phyloP scores from a whole-genome alignment of 495 filamentous ascomycete genomes.

The Venustampulla echinocandica region DNA sequence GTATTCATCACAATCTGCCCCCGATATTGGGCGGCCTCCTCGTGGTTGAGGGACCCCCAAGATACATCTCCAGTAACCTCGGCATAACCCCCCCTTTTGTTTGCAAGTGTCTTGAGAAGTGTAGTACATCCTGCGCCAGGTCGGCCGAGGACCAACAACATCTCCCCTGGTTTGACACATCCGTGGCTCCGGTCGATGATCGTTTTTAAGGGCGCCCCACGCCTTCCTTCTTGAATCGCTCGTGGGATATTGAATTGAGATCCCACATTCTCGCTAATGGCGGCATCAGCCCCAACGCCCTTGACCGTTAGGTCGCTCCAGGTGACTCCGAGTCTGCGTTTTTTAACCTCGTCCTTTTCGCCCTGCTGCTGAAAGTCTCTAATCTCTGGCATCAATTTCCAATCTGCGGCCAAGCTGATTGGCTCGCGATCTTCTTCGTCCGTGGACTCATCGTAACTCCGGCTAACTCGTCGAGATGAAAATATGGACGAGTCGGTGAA shows the following conservation, averaged over 20 bases:
- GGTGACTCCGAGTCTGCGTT: conserved; percentile 46
- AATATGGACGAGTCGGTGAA: conserved; percentile 8
- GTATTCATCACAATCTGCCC: conserved; percentile 83
- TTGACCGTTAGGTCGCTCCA: conserved; percentile 58
- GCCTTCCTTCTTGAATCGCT: conserved; percentile 13
- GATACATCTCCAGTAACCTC: conserved; percentile 66
- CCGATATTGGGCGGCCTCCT: conserved; percentile 55
- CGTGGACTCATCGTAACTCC: conserved; percentile 7
- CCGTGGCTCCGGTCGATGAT: conserved; percentile 48
- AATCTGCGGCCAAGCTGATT: conserved; percentile 30
- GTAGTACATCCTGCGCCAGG: conserved; percentile 85
- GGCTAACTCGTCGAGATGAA: conserved; percentile 1
- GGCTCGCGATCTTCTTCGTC: conserved; percentile 8
- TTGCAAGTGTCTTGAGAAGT: conserved; percentile 77
- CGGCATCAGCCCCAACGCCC: conserved; percentile 45
- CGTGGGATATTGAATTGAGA: conserved; percentile 48
- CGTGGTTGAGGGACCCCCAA: conserved; percentile 61
- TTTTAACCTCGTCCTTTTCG: conserved; percentile 38
- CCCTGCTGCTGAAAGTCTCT: conserved; percentile 36
- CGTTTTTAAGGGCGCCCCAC: conserved; percentile 19
- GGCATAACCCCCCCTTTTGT: conserved; percentile 73
- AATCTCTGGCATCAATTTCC: conserved; percentile 39
- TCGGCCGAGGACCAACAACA: conserved; percentile 80
- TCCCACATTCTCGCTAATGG: conserved; percentile 40
- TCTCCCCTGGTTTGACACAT: conserved; percentile 68